Conservation (phyloP, 1,284 basidiomycete genomes). For the Ganoderma resinaceum region DNA sequence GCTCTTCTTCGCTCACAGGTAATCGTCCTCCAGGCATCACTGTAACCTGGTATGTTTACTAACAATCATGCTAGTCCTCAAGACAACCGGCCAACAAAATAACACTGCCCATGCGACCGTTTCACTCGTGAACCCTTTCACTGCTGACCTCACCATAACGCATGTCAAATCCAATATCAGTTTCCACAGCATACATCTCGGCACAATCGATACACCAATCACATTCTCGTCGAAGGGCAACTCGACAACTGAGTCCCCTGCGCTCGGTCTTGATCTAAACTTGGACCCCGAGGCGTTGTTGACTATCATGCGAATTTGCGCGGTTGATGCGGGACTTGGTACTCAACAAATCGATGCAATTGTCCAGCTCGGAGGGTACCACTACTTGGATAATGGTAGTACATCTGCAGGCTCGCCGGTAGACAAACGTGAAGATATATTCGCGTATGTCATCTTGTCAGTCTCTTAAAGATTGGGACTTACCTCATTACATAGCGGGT, state of each 20-base stretch:
- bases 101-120: slow-evolving; percentile 76
- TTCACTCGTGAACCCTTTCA: slow-evolving; percentile 74
- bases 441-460: slow-evolving; percentile 49
- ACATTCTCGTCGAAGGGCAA: slow-evolving; percentile 64
- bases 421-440: slow-evolving; percentile 53
- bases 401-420: slow-evolving; percentile 2
- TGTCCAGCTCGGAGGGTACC: slow-evolving; percentile 71
- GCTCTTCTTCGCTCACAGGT: slow-evolving; percentile 63
- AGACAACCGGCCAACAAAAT: slow-evolving; percentile 70
- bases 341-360: slow-evolving; percentile 73
- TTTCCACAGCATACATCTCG: slow-evolving; percentile 70
- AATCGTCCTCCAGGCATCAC: slow-evolving; percentile 21
- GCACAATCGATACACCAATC: slow-evolving; percentile 64
- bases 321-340: slow-evolving; percentile 67
- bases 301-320: slow-evolving; percentile 71
- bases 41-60: not conserved
- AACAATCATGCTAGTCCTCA: slow-evolving; percentile 50
- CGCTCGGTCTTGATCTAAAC: slow-evolving; percentile 70
- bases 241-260: slow-evolving; percentile 64
- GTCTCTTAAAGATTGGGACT: not conserved
- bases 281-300: slow-evolving; percentile 77
- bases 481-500: slow-evolving; percentile 51
- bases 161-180: slow-evolving; percentile 70
- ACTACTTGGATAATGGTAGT: slow-evolving; percentile 57
- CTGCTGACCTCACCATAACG: slow-evolving; percentile 64